Evolutionary conservation across 768 basidiomycete genomes (phyloP).

Genomic region (Podaxis mareebaensis): DNA sequence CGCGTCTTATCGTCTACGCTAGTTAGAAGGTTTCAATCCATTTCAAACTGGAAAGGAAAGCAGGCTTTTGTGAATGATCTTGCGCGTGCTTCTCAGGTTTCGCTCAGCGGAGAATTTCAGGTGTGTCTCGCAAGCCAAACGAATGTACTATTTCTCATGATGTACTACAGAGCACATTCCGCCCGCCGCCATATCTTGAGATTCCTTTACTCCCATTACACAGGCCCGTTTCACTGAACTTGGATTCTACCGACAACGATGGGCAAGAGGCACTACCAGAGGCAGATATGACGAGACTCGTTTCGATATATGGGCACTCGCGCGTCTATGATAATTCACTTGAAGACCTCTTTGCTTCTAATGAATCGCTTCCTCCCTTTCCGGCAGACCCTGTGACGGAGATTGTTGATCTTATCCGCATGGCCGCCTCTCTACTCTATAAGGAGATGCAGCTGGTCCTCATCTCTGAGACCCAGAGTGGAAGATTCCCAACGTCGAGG

Average conservation of each 20-base stretch:
- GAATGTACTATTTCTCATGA: neutral
- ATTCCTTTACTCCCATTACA: neutral
- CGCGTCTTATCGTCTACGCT: neutral
- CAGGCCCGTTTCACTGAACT: neutral
- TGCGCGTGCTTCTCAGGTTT: neutral
- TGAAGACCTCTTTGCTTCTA: neutral
- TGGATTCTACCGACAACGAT: neutral
- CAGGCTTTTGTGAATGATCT: neutral
- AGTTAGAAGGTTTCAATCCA: neutral
- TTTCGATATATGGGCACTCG: neutral
- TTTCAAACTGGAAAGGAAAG: neutral
- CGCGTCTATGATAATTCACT: neutral
- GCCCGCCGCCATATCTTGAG: neutral
- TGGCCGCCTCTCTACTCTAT: neutral
- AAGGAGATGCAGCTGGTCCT: neutral
- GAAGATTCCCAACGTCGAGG: neutral
- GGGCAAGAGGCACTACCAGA: neutral
- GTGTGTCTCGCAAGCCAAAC: neutral
- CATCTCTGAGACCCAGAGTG: neutral
- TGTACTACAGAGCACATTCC: neutral
- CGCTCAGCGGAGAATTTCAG: neutral
- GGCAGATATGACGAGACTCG: neutral
- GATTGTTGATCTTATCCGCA: slow-evolving; percentile 1
- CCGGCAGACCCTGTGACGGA: neutral
- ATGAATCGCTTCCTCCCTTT: neutral